A percentile compares a stretch with the other conserved stretches of the same genome.
Evolutionary conservation across 495 filamentous ascomycete genomes (phyloP).

Genomic region (Penicillium cosmopolitanum): DNA sequence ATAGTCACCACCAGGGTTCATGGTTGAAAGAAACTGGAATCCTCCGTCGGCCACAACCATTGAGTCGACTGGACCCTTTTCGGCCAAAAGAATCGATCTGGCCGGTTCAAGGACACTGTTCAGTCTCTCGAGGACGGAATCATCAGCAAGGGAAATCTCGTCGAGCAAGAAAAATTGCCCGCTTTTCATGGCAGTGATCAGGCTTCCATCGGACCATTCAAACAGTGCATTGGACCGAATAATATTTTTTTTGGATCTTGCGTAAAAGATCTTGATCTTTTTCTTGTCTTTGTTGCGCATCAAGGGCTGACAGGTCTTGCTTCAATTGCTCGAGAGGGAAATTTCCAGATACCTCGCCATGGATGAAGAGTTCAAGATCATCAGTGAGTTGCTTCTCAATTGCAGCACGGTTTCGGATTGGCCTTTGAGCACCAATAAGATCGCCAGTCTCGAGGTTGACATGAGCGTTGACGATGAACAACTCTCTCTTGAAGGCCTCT

Average conservation of each 20-base stretch:
- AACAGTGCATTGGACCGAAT: slow-evolving; percentile 79
- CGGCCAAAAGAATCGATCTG: slow-evolving; percentile 84
- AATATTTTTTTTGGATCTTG: slow-evolving; percentile 61
- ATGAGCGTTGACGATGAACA: slow-evolving; percentile 94
- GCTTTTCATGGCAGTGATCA: slow-evolving; percentile 93
- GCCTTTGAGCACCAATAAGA: slow-evolving; percentile 92
- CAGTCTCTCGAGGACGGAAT: slow-evolving; percentile 93
- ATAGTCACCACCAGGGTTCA: slow-evolving; percentile 99
- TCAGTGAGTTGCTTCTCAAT: slow-evolving; percentile 66
- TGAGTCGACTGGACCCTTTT: slow-evolving; percentile 84
- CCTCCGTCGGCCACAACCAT: slow-evolving; percentile 75
- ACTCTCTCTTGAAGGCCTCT: slow-evolving; percentile 68
- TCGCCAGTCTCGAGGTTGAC: slow-evolving; percentile 97
- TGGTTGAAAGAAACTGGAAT: slow-evolving; percentile 96
- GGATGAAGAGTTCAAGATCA: slow-evolving; percentile 59
- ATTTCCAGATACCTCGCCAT: slow-evolving; percentile 29
- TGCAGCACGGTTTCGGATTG: slow-evolving; percentile 78
- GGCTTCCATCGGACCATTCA: slow-evolving; percentile 92
- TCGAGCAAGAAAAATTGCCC: slow-evolving; percentile 92
- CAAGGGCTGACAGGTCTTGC: slow-evolving; percentile 47
- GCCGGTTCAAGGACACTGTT: slow-evolving; percentile 96
- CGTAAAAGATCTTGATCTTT: slow-evolving; percentile 55
- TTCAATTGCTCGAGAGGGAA: slow-evolving; percentile 51
- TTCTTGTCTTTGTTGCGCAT: slow-evolving; percentile 29
- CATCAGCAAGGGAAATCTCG: slow-evolving; percentile 96